Base-by-base conservation (phyloP, 306 rosid species). In the Cicer judaicum region DNA sequence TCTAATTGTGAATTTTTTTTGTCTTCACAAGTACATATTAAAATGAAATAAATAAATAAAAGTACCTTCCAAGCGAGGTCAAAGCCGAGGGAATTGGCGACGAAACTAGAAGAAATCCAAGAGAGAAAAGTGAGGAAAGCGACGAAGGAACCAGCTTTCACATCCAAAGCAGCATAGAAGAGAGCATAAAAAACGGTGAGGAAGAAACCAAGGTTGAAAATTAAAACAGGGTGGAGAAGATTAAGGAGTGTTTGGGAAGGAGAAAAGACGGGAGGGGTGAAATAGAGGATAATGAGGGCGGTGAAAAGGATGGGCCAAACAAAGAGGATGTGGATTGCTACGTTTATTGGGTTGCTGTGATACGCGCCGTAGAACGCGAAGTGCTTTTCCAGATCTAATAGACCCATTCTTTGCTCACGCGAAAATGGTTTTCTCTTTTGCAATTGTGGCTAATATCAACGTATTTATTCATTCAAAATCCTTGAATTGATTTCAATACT, bases 301-400 rank as follows among this genome's bases (percentile, higher is more conserved):
- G 93, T 80, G 81, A 94, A 91, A 6, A 92, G 50, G 29, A 90
- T 88, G 0, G 98, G 98, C 98, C 98, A 94, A 0, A 94, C 98
- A 47, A 91, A 88, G 12, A 90, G 0, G 11, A 78, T 72, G 83
- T 94, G 98, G 10, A 94, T 87, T 9, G 66, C 7, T 2, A 94
- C 78, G 79, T 94, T 91, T 3, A 76, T 11, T 1, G 85, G 90
- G 88, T 94, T 91, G 82, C 89, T 87, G 80, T 94, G 98, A 49
- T 94, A 86, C 0, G 97, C 91, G 11, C 96, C 97, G 65, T 94
- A 90, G 87, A 91, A 94, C 29, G 96, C 90, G 68, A 91, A 94
- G 59, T 91, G 94, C 78, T 62, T 86, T 80, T 94, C 97, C 55
- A 94, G 86, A 85, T 94, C 93, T 8, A 91, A 63, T 52, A 94